Evolutionary conservation across 306 rosid genomes (phyloP), one percentile per base, ranked within the genome.

Genomic region (Malus sieversii): DNA sequence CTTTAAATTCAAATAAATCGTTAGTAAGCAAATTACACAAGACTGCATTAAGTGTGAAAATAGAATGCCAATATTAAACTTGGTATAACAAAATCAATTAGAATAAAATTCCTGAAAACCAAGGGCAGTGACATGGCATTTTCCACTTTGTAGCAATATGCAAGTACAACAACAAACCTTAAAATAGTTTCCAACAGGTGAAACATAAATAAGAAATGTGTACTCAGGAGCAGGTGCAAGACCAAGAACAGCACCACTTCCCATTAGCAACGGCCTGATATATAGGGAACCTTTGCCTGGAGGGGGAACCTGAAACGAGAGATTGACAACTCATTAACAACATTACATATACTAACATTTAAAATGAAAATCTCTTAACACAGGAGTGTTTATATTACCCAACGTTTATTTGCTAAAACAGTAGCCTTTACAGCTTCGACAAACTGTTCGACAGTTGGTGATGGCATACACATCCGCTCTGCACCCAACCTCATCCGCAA

Each of bases 131-230:
- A 60, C 65, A 68, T 32, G 44, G 14, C 19, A 72, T 58, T 62
- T 44, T 51, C 10, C n/a, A n/a, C 15, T 63, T 5, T 10, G 67
- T 48, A 73, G 70, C 35, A 76, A n/a, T 62, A 16, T 16, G 45
- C 30, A 72, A 68, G 25, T 25, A 52, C 40, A 23, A 72, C 12
- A 18, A 70, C 73, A 80, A 77, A 90, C 99, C 99, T 95, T 92
- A 81, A 92, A 95, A 88, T 95, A 95, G 85, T 92, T 95, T 75
- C 99, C 99, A 66, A 95, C 99, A 32, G 99, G 97, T 23, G 99
- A 90, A 86, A 95, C 99, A 76, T 86, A 95, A 60, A 95, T 90
- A 22, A 95, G 80, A 85, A 95, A 95, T 60, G 97, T 95, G 84
- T 92, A 95, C 88, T 95, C 99, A 4, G 97, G 97, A 68, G 99